Base-by-base conservation (phyloP, 1,139 yeast species). In the Geotrichum phurueaensis region DNA sequence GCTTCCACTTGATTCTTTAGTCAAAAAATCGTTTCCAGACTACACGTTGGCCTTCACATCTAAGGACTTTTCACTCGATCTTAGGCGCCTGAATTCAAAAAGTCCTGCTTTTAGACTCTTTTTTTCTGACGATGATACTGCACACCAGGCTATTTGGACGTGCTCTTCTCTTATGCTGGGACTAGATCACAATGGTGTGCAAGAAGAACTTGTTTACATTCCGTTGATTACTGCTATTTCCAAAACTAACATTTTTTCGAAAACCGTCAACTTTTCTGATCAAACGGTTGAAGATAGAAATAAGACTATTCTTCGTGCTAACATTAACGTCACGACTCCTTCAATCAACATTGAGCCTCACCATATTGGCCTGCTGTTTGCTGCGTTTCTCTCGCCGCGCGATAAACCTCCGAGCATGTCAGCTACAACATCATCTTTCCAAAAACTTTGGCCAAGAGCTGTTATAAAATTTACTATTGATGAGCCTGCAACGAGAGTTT, bases 71-170 rank as follows among this genome's bases (percentile, higher is more conserved):
- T 69, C 70, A 13, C 62, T 77, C 47, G 79, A 76, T 56, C 54
- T 76, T 25, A 66, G 78, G 43, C 68, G 79, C 1, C 70, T 77
- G 60, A 75, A 73, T 60, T 71, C 78, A 13, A 67, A 69, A 50
- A 71, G 72, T 53, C 77, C 79, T 9, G 78, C 78, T 2, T 76
- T 76, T 65, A 70, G 73, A 62, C 68, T 77, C 61, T 66, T 71
- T 49, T 77, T 75, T 62, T 65, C 69, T 1, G 69, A 68, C 9
- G 66, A 65, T 20, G 77, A 75, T 52, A 64, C 68, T 27, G 79
- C 79, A 6, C 80, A 77, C 63, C 80, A 77, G 65, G 75, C 76
- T 3, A 71, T 76, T 13, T 65, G 75, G 59, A 67, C 77, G 10
- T 65, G 74, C 12, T 71, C 75, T n/a, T 73, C 79, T 7, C 60